Percentiles rank a stretch among this genome's conserved stretches.
phyloP scores from a whole-genome alignment of 345 rosid species.

The Ailanthus altissimus region DNA sequence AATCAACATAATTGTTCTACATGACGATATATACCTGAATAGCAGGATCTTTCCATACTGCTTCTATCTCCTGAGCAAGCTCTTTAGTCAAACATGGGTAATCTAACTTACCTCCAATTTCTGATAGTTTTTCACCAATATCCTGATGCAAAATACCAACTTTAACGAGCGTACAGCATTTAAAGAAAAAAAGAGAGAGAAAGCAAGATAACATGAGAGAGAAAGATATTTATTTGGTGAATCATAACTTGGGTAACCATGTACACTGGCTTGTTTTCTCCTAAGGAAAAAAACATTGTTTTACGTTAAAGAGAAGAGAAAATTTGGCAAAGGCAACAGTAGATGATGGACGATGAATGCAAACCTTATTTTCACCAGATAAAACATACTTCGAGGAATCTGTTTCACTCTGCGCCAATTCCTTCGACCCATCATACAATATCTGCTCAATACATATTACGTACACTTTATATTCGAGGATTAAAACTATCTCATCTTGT shows the following conservation, averaged over 20 bases:
- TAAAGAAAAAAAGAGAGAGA: constrained; percentile 1
- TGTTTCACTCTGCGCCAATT: constrained; percentile 78
- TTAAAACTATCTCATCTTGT: not conserved
- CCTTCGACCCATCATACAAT: constrained; percentile 90
- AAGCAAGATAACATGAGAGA: not conserved
- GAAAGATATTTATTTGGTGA: not conserved
- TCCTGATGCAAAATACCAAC: constrained; percentile 46
- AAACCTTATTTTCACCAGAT: constrained; percentile 75
- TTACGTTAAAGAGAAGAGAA: not conserved
- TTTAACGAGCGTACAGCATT: not conserved
- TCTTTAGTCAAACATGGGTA: constrained; percentile 76
- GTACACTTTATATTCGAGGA: constrained; percentile 18
- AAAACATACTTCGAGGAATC: constrained; percentile 63
- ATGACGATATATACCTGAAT: constrained; percentile 63
- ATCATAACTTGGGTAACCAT: not conserved
- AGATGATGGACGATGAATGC: constrained; percentile 22
- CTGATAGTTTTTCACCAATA: constrained; percentile 77
- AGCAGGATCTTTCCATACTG: constrained; percentile 91
- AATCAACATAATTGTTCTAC: constrained; percentile 10
- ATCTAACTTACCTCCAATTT: constrained; percentile 76
- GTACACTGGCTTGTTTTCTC: not conserved
- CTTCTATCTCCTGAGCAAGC: constrained; percentile 72
- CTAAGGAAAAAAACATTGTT: not conserved
- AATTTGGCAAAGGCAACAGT: not conserved
- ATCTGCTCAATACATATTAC: constrained; percentile 53